These are phyloP conservation scores for Grosmannia huntii DNA, from an alignment of 2,329 filamentous ascomycete genomes.

Conservation along the genomic window DNA sequence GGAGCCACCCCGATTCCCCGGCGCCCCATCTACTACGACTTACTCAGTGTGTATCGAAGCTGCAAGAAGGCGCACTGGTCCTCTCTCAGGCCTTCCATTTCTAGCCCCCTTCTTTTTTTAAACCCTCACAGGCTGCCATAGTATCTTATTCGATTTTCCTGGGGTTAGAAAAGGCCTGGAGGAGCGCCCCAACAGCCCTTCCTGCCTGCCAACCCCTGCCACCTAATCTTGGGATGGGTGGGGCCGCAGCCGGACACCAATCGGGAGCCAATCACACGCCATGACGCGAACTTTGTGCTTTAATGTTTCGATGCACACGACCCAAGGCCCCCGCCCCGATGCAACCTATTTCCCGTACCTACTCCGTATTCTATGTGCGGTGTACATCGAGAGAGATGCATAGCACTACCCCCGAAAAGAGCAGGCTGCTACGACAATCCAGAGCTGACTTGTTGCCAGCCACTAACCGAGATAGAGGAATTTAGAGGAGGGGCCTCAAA, in stretches of 20 bases:
- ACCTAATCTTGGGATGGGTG: slow-evolving; percentile 2
- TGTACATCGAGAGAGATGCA: not conserved
- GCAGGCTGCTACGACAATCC: not conserved
- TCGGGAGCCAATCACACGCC: slow-evolving; percentile 2
- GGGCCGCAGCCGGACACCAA: not conserved
- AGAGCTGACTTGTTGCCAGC: not conserved
- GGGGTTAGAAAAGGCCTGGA: not conserved
- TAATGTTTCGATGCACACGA: slow-evolving; percentile 1
- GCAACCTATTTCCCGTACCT: not conserved
- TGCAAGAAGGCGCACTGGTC: not conserved
- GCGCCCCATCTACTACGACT: no score
- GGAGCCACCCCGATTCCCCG: not conserved
- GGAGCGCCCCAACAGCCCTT: not conserved
- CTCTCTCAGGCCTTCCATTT: not conserved
- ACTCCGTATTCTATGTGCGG: not conserved
- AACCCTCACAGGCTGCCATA: not conserved
- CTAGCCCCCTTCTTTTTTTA: not conserved
- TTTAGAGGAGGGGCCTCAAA: no score
- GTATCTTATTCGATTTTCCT: not conserved
- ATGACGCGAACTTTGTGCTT: slow-evolving; percentile 5
- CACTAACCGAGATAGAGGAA: not conserved
- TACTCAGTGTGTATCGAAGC: not conserved
- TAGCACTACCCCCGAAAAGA: not conserved
- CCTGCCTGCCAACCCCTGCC: not conserved
- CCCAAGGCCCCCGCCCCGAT: not conserved